phyloP scores from a whole-genome alignment of 2,329 filamentous ascomycete genomes.

The Nigrospora sphaerica region DNA sequence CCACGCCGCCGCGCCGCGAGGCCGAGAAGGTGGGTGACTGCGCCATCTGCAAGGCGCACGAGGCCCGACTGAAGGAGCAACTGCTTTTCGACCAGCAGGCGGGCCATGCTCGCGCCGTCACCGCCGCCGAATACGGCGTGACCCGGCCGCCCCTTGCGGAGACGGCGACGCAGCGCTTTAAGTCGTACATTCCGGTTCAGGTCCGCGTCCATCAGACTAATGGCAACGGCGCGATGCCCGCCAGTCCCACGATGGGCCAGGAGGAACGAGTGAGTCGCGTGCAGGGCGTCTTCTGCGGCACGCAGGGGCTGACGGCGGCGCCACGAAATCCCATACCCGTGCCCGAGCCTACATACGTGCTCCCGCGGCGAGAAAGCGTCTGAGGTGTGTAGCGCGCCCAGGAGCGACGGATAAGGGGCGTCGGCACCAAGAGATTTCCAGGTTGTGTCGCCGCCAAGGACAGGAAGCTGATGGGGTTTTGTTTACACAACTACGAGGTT shows the following conservation, averaged over 20 bases:
- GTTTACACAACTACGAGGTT: no score
- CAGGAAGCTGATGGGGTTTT: no score
- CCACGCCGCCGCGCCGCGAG: conserved; percentile 2
- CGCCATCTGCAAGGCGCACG: conserved; percentile 14
- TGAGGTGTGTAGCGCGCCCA: not conserved
- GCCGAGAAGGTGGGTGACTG: conserved; percentile 21
- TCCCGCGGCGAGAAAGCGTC: not conserved
- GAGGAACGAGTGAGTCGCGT: not conserved
- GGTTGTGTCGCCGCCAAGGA: no score
- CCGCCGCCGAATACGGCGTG: no score
- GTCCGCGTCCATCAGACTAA: not conserved
- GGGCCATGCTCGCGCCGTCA: no score
- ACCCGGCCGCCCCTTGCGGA: no score
- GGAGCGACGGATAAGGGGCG: not conserved
- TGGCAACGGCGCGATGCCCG: not conserved
- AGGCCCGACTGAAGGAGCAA: conserved; percentile 7
- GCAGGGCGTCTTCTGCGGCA: not conserved
- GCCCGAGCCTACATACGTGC: not conserved
- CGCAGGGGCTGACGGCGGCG: not conserved
- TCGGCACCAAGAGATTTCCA: not conserved
- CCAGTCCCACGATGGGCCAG: not conserved
- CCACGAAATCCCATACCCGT: not conserved
- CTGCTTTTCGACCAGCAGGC: no score
- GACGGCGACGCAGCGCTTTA: not conserved
- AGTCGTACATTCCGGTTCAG: not conserved